These are phyloP conservation scores for Colletotrichum abscissum DNA, from an alignment of 2,329 filamentous ascomycete genomes.

Conservation along the genomic window DNA sequence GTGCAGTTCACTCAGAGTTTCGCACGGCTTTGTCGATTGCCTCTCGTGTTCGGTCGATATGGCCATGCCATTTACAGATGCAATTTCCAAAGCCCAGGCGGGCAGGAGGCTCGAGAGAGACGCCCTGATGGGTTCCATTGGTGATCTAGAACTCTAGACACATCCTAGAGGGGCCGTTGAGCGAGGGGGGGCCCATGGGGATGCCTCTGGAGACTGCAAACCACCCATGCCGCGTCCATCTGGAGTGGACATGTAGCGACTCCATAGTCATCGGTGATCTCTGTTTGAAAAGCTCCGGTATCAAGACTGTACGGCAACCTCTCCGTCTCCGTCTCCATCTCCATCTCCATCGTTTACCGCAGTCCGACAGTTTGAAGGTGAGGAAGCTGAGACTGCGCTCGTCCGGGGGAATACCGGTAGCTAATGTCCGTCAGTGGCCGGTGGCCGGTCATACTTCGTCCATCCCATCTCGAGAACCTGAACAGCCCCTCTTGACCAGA, in stretches of 20 bases:
- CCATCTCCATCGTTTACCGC: not conserved
- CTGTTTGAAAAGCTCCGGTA: slow-evolving; percentile 11
- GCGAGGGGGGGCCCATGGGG: slow-evolving; percentile 12
- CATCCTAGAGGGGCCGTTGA: not conserved
- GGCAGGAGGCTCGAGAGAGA: slow-evolving; percentile 12
- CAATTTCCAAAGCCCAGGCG: slow-evolving; percentile 29
- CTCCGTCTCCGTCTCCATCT: not conserved
- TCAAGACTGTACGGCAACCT: not conserved
- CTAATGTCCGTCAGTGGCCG: too few relatives aligned
- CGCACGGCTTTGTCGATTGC: slow-evolving; percentile 7
- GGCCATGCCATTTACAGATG: slow-evolving; percentile 33
- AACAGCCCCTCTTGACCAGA: not conserved
- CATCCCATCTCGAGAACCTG: too few relatives aligned
- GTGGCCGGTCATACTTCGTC: too few relatives aligned
- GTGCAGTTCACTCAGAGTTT: not conserved
- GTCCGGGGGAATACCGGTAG: not conserved
- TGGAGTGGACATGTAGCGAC: slow-evolving; percentile 13
- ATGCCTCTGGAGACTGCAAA: not conserved
- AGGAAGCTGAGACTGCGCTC: not conserved
- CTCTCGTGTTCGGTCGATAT: slow-evolving; percentile 31
- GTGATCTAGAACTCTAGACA: slow-evolving; percentile 33
- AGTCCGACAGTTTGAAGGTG: not conserved
- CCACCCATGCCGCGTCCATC: slow-evolving; percentile 22
- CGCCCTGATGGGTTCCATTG: slow-evolving; percentile 13
- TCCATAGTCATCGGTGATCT: not conserved